A percentile compares a stretch with the other conserved stretches of the same genome.
phyloP scores from a whole-genome alignment of 331 rosid genomes.

The Stylosanthes scabra region DNA sequence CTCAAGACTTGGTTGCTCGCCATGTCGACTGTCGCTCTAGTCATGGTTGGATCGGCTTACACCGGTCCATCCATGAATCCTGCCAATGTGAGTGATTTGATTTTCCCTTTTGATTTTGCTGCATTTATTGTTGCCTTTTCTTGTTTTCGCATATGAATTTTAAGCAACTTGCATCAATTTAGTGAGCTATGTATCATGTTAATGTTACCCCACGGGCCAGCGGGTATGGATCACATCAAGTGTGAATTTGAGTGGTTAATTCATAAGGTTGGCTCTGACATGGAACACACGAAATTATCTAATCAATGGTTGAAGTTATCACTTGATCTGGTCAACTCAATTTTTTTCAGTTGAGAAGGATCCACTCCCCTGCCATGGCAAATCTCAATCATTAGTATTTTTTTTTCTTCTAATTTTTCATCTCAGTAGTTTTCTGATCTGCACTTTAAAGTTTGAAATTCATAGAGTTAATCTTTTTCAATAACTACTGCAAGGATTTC shows the following conservation, averaged over 20 bases:
- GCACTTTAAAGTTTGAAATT: not conserved
- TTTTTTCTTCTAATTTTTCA: not conserved
- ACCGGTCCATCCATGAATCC: conserved; percentile 98
- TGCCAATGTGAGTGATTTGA: conserved; percentile 67
- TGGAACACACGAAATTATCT: not conserved
- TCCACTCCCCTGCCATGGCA: too few relatives aligned
- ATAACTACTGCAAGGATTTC: conserved; percentile 1
- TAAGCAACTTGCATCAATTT: not conserved
- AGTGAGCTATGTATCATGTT: not conserved
- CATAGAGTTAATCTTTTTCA: not conserved
- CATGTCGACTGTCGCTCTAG: conserved; percentile 55
- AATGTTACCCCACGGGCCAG: too few relatives aligned
- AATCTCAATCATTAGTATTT: not conserved
- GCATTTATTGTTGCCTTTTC: not conserved
- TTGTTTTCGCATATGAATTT: not conserved
- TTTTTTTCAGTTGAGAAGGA: not conserved
- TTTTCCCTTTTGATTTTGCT: not conserved
- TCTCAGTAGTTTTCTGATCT: not conserved
- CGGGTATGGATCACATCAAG: too few relatives aligned
- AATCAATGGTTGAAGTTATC: not conserved
- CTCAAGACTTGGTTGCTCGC: conserved; percentile 72
- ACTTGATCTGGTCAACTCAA: not conserved
- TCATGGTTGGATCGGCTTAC: conserved; percentile 67
- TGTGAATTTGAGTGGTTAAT: too few relatives aligned
- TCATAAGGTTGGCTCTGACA: too few relatives aligned